phyloP scores from a whole-genome alignment of 2,329 filamentous ascomycete species.

The Xylariaceae sp. region DNA sequence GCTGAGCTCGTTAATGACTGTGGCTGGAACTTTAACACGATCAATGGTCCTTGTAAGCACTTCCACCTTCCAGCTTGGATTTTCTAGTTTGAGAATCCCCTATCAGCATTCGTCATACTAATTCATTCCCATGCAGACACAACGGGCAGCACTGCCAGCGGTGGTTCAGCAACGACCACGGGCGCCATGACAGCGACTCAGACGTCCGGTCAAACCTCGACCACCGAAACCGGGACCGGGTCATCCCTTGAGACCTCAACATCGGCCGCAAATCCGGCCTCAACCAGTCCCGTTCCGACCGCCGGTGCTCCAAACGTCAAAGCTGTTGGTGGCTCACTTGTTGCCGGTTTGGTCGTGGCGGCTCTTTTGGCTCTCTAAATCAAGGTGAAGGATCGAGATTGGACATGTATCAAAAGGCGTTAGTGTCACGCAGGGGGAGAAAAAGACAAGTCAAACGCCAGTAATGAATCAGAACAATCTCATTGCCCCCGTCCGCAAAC shows the following conservation, averaged over 20 bases:
- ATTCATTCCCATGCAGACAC: conserved; percentile 4
- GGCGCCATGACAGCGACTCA: conserved; percentile 5
- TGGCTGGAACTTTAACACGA: conserved; percentile 19
- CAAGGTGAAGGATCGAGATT: no score
- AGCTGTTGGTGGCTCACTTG: conserved; percentile 4
- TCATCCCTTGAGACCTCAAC: not conserved
- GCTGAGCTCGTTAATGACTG: conserved; percentile 24
- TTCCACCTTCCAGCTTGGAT: no score
- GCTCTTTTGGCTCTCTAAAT: conserved; percentile 11
- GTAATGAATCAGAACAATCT: no score
- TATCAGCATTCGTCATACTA: not conserved
- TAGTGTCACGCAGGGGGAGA: no score
- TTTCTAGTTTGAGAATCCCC: no score
- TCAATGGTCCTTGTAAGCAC: conserved; percentile 15
- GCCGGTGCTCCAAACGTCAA: conserved; percentile 9
- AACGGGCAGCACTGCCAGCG: conserved; percentile 1
- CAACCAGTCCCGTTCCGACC: not conserved
- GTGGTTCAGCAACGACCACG: not conserved
- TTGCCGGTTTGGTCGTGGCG: conserved; percentile 7
- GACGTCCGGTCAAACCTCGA: not conserved
- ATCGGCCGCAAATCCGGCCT: not conserved
- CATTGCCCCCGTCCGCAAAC: no score
- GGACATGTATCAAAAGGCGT: no score
- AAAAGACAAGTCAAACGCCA: no score
- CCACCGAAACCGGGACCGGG: not conserved